phyloP scores from a whole-genome alignment of 2,329 filamentous ascomycete genomes.

The Stagonosporopsis tanaceti region DNA sequence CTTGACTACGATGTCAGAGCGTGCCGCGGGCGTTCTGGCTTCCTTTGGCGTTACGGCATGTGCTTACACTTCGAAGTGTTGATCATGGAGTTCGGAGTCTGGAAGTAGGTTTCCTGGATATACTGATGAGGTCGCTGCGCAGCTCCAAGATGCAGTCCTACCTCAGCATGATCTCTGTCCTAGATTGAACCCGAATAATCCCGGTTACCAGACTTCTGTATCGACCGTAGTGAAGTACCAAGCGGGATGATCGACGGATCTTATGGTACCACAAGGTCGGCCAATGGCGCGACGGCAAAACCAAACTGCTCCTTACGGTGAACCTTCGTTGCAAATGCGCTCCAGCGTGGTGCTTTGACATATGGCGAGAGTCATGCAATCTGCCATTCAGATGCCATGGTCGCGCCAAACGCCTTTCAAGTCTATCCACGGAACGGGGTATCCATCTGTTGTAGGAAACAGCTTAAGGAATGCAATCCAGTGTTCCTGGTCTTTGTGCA shows the following conservation, averaged over 20 bases:
- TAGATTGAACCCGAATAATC: background rate
- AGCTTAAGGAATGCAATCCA: constrained; percentile 19
- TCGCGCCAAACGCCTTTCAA: constrained; percentile 14
- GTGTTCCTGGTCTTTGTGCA: constrained; percentile 12
- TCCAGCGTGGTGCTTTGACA: background rate
- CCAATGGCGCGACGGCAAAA: background rate
- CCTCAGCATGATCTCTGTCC: background rate
- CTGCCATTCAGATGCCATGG: background rate
- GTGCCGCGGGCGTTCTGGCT: background rate
- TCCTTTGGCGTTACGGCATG: background rate
- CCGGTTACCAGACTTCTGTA: background rate
- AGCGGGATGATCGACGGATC: background rate
- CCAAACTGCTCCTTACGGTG: background rate
- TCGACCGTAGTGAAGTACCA: background rate
- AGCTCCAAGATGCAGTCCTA: background rate
- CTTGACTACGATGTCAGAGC: background rate
- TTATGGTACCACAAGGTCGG: background rate
- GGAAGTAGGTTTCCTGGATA: background rate
- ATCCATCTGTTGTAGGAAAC: constrained; percentile 25
- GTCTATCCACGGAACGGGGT: constrained; percentile 16
- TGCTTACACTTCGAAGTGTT: background rate
- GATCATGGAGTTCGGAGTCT: background rate
- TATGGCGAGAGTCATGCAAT: background rate
- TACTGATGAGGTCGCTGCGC: background rate
- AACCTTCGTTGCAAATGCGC: background rate